phyloP scores from a whole-genome alignment of 305 asterid species.

The Fraxinus nigra region DNA sequence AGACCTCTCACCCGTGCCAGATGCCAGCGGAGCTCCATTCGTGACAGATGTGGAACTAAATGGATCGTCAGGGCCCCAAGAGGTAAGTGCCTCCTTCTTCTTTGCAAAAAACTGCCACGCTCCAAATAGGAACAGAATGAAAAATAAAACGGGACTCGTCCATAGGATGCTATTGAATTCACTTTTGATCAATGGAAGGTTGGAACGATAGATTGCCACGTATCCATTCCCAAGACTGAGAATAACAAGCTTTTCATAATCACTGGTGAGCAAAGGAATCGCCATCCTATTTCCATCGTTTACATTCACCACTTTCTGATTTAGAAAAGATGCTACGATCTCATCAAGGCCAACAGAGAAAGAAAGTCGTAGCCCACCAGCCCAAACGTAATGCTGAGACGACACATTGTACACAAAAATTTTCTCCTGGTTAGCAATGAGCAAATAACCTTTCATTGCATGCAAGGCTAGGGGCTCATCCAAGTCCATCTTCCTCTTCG shows the following conservation, averaged over 20 bases:
- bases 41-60: slow-evolving; percentile 48
- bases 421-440: slow-evolving; percentile 53
- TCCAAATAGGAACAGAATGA: slow-evolving; percentile 75
- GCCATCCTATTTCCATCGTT: slow-evolving; percentile 23
- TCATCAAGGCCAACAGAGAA: slow-evolving; percentile 65
- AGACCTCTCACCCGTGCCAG: slow-evolving; percentile 52
- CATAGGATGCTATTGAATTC: slow-evolving; percentile 81
- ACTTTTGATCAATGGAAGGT: slow-evolving; percentile 67
- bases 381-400: slow-evolving; percentile 74
- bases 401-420: slow-evolving; percentile 73
- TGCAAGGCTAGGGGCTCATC: slow-evolving; percentile 61
- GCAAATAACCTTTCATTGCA: slow-evolving; percentile 81
- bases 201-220: slow-evolving; percentile 73
- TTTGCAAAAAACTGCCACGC: slow-evolving; percentile 89
- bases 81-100: slow-evolving; percentile 85
- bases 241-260: slow-evolving; percentile 70
- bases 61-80: slow-evolving; percentile 92
- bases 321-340: slow-evolving; percentile 56
- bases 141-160: slow-evolving; percentile 82
- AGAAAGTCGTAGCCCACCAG: slow-evolving; percentile 64
- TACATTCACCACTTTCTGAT: slow-evolving; percentile 36
- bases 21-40: slow-evolving; percentile 46
- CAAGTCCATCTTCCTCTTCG: slow-evolving; percentile 68
- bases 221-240: slow-evolving; percentile 68
- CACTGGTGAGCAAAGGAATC: slow-evolving; percentile 62